Percentiles rank a stretch among this genome's conserved stretches.
These are phyloP conservation scores for Saccharomycopsis capsularis DNA, from an alignment of 805 yeast species.

Conservation along the genomic window DNA sequence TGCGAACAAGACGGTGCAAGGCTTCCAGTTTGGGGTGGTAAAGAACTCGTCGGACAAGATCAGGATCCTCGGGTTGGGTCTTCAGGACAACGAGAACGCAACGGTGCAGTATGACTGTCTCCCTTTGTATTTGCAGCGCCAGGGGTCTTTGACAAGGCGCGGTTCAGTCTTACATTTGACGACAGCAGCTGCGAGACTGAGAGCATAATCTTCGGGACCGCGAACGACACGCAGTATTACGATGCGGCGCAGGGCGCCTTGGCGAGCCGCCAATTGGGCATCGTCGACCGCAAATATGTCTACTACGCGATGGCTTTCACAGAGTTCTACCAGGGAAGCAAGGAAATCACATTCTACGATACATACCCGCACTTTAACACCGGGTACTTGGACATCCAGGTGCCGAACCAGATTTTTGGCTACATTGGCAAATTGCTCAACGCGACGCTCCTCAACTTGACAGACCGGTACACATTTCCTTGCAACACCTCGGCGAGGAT, in stretches of 20 bases:
- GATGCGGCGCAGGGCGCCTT: conserved; percentile 1
- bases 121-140: conserved; percentile 5
- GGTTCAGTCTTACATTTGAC: conserved; percentile 9
- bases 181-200: conserved; percentile 1
- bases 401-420: conserved; percentile 11
- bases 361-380: conserved; percentile 13
- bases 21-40: conserved; percentile 15
- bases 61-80: conserved; percentile 15
- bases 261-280: conserved; percentile 7
- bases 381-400: conserved; percentile 4
- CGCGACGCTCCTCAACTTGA: not conserved
- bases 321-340: conserved; percentile 4
- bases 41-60: conserved; percentile 5
- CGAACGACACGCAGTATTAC: conserved; percentile 6
- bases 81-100: conserved; percentile 6
- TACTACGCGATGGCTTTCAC: conserved; percentile 9
- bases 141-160: conserved; percentile 3
- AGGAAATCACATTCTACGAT: conserved; percentile 5
- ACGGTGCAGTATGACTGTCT: conserved; percentile 8
- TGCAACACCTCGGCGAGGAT: not conserved
- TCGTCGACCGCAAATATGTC: not conserved
- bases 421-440: conserved; percentile 8
- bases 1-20: conserved; percentile 3
- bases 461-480: conserved; percentile 7
- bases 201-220: conserved; percentile 9